These are phyloP conservation scores for Tylopilus intermedius DNA, from an alignment of 768 basidiomycete species.

Conservation along the genomic window DNA sequence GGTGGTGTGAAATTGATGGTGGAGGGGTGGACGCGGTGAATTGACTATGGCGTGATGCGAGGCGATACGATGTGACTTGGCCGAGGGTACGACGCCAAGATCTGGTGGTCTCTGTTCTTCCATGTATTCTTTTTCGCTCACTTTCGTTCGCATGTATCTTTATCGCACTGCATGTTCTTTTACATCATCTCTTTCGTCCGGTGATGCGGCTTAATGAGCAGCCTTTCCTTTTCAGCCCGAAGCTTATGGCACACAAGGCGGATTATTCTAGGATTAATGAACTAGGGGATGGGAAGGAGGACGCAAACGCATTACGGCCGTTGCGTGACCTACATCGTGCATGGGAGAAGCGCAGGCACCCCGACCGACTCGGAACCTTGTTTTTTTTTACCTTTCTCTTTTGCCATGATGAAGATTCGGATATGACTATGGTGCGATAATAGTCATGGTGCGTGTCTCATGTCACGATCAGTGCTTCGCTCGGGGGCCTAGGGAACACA, in stretches of 20 bases:
- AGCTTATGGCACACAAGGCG: conserved; percentile 6
- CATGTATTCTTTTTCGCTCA: neutral
- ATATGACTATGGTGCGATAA: neutral
- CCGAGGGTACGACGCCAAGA: conserved; percentile 2
- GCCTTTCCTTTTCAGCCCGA: neutral
- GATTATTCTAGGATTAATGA: conserved; percentile 26
- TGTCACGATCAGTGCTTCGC: neutral
- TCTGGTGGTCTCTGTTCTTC: conserved; percentile 5
- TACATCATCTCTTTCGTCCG: conserved; percentile 10
- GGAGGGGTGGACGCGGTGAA: conserved; percentile 3
- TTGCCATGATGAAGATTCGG: neutral
- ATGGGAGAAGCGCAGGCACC: conserved; percentile 19
- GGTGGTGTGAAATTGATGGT: conserved; percentile 13
- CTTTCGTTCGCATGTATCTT: conserved; percentile 4
- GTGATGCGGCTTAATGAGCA: neutral
- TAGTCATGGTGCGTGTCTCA: neutral
- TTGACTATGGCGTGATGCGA: conserved; percentile 13
- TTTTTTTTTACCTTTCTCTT: conserved; percentile 11
- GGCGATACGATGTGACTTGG: conserved; percentile 13
- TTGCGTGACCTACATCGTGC: conserved; percentile 6
- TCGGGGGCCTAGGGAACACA: neutral
- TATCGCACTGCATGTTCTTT: conserved; percentile 15
- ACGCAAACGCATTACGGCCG: conserved; percentile 20
- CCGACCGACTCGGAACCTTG: conserved; percentile 29
- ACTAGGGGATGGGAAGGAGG: conserved; percentile 15